Evolutionary conservation across 1,284 basidiomycete species (phyloP), one percentile per base, ranked within the genome.

Genomic region (Melampsora americana): DNA sequence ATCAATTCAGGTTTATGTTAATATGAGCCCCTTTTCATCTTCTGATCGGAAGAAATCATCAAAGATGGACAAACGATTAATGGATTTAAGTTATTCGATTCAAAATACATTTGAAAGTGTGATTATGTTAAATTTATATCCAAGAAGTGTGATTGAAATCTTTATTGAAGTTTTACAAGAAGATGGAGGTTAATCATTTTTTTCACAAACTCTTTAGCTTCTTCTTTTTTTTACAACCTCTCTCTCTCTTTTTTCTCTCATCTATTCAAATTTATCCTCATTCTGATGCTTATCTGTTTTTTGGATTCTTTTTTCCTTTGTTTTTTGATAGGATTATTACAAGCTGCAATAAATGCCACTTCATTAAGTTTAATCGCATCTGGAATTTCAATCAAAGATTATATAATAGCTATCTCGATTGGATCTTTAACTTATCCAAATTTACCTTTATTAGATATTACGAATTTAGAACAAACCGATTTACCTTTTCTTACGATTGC

Each of bases 31-130:
- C 0, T 98, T 95, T 85, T 88, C 90, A 0, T 88, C 88, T 18
- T 59, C 62, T 23, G 90, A 93, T 78, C 86, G 92, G 67, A 86
- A 92, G 81, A 89, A 89, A 84, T 85, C 92, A 69, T 86, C 87
- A 16, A 86, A 89, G 77, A 90, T 89, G n/a, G 93, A 97, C 80
- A 97, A 95, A 83, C 92, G 94, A 23, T 87, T 92, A 76, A 86
- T 93, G 77, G 95, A 99, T 83, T 87, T 97, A 77, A 91, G 90
- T 1, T 87, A 92, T 1, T 89, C 90, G 16, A 89, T 99, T 79
- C 91, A 93, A 84, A 90, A 92, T 50, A 97, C 95, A 0, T 98
- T 99, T 80, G 94, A 98, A 82, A 93, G 95, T 59, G 92, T 96
- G 69, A 88, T 99, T 53, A 91, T 95, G 82, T 90, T 91, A 1